Evolutionary conservation across 495 filamentous ascomycete genomes (phyloP), one percentile per base, ranked within the genome.

Genomic region (Podospora fimiseda): DNA sequence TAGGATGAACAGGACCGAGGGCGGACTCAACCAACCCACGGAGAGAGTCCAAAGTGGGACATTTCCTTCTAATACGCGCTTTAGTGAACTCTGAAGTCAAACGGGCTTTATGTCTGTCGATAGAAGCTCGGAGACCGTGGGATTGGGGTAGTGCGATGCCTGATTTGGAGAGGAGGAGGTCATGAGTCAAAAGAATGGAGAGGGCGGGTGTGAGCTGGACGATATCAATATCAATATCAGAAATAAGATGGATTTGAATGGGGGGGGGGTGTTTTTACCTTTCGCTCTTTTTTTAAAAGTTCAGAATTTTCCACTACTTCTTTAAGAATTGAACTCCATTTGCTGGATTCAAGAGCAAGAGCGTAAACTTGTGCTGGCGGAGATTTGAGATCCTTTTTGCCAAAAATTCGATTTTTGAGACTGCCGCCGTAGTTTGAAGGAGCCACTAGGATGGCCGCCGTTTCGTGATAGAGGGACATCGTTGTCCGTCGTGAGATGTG

Each of bases 391-490:
- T 75, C 71, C 51, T 84, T 84, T 48, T 80, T 80, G 50, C 78
- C 74, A 69, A 89, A 96, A 48, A 95, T 77, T 23, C 86, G 75
- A 1, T 88, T 86, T 65, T 90, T 93, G 62, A 95, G 78, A n/a
- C 83, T 91, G 27, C 87, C 87, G 19, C 83, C 80, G 11, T 74
- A 64, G 13, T 80, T 79, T n/a, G 71, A 57, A 0, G 83, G 69
- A 15, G 78, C 78, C 2, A 80, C 79, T 45, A 98, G 71, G 38
- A 96, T 70, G 8, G 76, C 70, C 3, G 87, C 89, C 20, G 90
- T 85, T 70, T 98, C 93, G 66, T 93, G 85, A 70, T 98, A 98
- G 53, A 98, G 88, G 43, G 92, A 95, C 93, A 98, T 67, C 23
- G n/a, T n/a, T n/a, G n/a, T n/a, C n/a, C n/a, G n/a, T 19, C 6